Evolutionary conservation across 2,329 filamentous ascomycete species (phyloP).

Genomic region (Ceratocystiopsis sp.): DNA sequence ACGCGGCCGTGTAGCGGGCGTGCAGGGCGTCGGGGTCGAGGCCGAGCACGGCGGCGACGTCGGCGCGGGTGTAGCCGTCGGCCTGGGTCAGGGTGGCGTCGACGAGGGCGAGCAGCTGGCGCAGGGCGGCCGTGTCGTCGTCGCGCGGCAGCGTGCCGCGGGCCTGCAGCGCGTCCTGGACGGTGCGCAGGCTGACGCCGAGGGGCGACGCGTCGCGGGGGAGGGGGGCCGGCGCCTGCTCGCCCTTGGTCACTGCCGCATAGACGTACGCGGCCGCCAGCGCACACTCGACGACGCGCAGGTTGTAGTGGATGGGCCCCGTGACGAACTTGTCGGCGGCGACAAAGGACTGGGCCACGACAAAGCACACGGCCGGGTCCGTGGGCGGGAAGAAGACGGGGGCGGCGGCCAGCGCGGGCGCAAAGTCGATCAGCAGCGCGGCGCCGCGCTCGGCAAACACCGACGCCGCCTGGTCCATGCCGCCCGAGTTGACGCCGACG

Average conservation of each 20-base stretch:
- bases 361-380: slow-evolving; percentile 68
- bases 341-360: slow-evolving; percentile 90
- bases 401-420: slow-evolving; percentile 56
- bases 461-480: slow-evolving; percentile 95
- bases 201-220: slow-evolving; percentile 68
- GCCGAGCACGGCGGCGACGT: slow-evolving; percentile 55
- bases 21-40: slow-evolving; percentile 57
- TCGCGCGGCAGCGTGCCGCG: slow-evolving; percentile 14
- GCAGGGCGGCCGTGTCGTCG: slow-evolving; percentile 23
- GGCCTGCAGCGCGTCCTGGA: slow-evolving; percentile 49
- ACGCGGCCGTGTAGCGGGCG: slow-evolving; percentile 64
- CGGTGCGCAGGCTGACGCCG: slow-evolving; percentile 66
- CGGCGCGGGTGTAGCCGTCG: slow-evolving; percentile 74
- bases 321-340: slow-evolving; percentile 90
- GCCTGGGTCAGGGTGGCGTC: slow-evolving; percentile 57
- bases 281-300: slow-evolving; percentile 89
- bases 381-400: slow-evolving; percentile 72
- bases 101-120: slow-evolving; percentile 52
- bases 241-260: no score
- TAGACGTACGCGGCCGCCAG: slow-evolving; percentile 69
- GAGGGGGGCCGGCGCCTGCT: slow-evolving; percentile 42
- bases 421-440: slow-evolving; percentile 81
- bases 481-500: slow-evolving; percentile 92
- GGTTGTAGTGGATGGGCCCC: slow-evolving; percentile 86
- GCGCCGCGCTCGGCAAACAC: slow-evolving; percentile 79